Evolutionary conservation across 1,139 yeast genomes (phyloP).

Genomic region (Kodamaea arcana): DNA sequence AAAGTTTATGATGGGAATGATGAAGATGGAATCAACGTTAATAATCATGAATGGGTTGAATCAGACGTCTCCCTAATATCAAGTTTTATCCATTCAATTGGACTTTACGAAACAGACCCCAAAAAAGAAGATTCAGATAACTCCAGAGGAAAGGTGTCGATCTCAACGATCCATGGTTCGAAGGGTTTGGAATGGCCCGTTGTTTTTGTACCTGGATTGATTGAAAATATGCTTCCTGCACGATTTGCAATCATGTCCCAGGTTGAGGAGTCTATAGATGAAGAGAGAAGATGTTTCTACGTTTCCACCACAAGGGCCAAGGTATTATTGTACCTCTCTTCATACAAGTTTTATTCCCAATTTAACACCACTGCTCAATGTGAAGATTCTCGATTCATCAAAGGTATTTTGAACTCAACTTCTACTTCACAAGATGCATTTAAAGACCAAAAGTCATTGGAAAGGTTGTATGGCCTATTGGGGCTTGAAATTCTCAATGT

Average conservation of each 20-base stretch:
- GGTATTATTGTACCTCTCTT: constrained; percentile 31
- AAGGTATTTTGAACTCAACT: constrained; percentile 9
- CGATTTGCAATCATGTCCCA: constrained; percentile 33
- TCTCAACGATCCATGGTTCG: constrained; percentile 84
- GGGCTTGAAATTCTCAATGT: constrained; percentile 9
- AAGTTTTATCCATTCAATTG: constrained; percentile 56
- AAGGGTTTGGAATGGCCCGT: constrained; percentile 96
- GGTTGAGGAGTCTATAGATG: constrained; percentile 45
- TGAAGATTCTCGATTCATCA: constrained; percentile 31
- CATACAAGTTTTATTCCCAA: constrained; percentile 16
- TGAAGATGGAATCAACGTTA: too few species aligned
- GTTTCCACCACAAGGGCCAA: constrained; percentile 89
- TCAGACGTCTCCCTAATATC: constrained; percentile 36
- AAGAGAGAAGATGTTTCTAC: constrained; percentile 79
- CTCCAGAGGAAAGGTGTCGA: constrained; percentile 26
- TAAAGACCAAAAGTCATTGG: constrained; percentile 12
- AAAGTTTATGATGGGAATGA: neutral
- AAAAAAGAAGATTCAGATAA: constrained; percentile 13
- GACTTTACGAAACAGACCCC: constrained; percentile 43
- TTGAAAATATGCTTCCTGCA: constrained; percentile 59
- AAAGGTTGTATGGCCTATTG: constrained; percentile 16
- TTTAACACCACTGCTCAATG: constrained; percentile 4
- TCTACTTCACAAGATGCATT: constrained; percentile 18
- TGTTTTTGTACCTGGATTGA: constrained; percentile 73
- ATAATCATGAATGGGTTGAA: constrained; percentile 1